Base-by-base conservation (phyloP, 768 basidiomycete species). In the Lentinula aciculospora region DNA sequence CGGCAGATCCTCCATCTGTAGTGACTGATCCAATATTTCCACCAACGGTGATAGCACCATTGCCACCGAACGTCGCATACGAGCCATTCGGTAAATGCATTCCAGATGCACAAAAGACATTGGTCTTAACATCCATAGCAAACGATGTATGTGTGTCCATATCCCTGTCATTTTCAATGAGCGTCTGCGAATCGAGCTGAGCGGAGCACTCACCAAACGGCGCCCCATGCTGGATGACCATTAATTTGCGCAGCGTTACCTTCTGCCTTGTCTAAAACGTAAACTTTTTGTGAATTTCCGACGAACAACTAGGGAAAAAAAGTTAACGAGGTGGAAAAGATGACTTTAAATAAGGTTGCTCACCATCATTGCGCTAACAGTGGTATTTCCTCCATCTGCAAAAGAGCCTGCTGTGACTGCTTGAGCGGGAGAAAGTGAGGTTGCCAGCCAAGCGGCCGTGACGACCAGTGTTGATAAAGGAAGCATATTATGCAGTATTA, bases 251-350 rank as follows among this genome's bases (percentile, higher is more conserved):
- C 80, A 2, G 78, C 76, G 66, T 94, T 94, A 28, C 82, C 83
- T 67, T 94, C 91, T 2, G 86, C 83, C 74, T 97, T 97, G 76
- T 97, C 94, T 19, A 94, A 73, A 27, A 94, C 88, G 71, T 94
- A 95, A 28, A 95, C 88, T 68, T 85, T 91, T 64, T 91, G 74
- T 5, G 79, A 74, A 60, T 86, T 89, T 28, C 89, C 92, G 51
- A 94, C 71, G 69, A 94, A 92, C 81, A 89, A 83, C 89, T 88
- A 66, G 28, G 21, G 3, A 8, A 15, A 21, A 44, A 4, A 48
- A 25, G 15, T 15, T 57, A 57, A 9, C 32, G 34, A 34, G 23
- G 27, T 12, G 6, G 28, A 31, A 13, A 9, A 23, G 25, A 19
- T 9, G 49, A 45, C 32, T 54, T 23, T 7, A 21, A 44, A 53